Evolutionary conservation across 345 rosid genomes (phyloP).

Genomic region (Raphanus raphanistrum): DNA sequence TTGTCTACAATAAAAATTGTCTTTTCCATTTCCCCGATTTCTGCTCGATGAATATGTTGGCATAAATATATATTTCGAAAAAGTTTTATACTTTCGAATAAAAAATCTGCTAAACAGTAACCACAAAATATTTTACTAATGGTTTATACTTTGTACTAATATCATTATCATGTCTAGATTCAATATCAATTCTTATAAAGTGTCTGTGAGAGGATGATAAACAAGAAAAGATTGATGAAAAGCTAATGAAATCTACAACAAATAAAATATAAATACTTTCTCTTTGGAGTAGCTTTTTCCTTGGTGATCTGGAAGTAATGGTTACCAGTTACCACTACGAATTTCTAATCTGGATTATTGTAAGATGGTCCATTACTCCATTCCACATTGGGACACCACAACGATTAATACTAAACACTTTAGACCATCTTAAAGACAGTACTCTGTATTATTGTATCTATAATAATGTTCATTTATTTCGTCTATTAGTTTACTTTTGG

Average conservation of each 20-base stretch:
- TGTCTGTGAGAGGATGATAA: not conserved
- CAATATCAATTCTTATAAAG: not conserved
- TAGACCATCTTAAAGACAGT: not conserved
- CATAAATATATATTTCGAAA: not conserved
- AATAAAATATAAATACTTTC: not conserved
- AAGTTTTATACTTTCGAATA: not conserved
- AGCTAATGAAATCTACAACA: not conserved
- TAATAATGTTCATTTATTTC: not conserved
- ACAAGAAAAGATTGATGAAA: not conserved
- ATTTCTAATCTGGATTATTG: not conserved
- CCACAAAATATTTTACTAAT: not conserved
- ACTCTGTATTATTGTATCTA: not conserved
- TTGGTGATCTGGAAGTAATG: conserved; percentile 1
- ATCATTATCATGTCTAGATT: not conserved
- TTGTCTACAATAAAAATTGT: not conserved
- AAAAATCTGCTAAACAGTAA: not conserved
- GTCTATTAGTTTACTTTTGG: conserved; percentile 1
- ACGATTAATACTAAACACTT: not conserved
- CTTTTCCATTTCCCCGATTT: not conserved
- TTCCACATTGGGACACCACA: not conserved
- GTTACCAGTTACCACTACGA: not conserved
- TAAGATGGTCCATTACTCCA: not conserved
- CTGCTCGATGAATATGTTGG: not conserved
- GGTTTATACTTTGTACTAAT: not conserved
- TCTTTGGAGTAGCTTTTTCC: not conserved